Evolutionary conservation across 1,139 yeast genomes (phyloP).

Genomic region (Suhomyces bribrorum): DNA sequence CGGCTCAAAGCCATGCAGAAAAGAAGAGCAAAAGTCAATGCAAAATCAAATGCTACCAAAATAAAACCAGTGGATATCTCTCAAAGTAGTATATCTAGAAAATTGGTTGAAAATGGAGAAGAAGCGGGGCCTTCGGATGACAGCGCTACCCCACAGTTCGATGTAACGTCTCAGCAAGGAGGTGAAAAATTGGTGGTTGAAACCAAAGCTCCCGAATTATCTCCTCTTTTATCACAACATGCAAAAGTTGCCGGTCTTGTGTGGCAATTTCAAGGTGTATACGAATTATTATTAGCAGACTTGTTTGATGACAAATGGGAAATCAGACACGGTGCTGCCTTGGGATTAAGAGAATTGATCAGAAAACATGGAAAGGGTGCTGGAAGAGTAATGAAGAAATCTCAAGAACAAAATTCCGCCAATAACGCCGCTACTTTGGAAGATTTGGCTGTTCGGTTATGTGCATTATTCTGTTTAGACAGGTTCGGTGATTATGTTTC

Average conservation of each 20-base stretch:
- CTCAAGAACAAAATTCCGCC: slow-evolving; percentile 59
- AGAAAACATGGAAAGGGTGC: slow-evolving; percentile 85
- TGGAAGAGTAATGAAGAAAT: slow-evolving; percentile 72
- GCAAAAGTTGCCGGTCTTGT: slow-evolving; percentile 75
- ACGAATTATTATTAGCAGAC: slow-evolving; percentile 77
- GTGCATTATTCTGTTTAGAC: slow-evolving; percentile 89
- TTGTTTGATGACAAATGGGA: slow-evolving; percentile 91
- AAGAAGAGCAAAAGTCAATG: slow-evolving; percentile 82
- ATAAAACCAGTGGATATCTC: slow-evolving; percentile 70
- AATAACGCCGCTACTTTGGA: slow-evolving; percentile 75
- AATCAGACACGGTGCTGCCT: slow-evolving; percentile 91
- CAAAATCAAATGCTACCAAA: slow-evolving; percentile 58
- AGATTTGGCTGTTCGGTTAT: slow-evolving; percentile 81
- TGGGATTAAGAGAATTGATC: slow-evolving; percentile 86
- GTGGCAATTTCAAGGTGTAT: slow-evolving; percentile 98
- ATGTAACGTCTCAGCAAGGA: slow-evolving; percentile 78
- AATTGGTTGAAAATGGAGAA: slow-evolving; percentile 44
- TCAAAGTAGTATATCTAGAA: slow-evolving; percentile 71
- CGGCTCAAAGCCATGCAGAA: slow-evolving; percentile 92
- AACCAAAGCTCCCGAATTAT: slow-evolving; percentile 64
- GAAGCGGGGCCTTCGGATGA: slow-evolving; percentile 12
- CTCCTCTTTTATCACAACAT: slow-evolving; percentile 74
- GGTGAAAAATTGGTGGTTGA: slow-evolving; percentile 84
- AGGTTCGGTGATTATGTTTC: slow-evolving; percentile 97
- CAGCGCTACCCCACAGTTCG: slow-evolving; percentile 32